Conservation (phyloP, 345 rosid genomes). For the Rubroshorea leprosula region DNA sequence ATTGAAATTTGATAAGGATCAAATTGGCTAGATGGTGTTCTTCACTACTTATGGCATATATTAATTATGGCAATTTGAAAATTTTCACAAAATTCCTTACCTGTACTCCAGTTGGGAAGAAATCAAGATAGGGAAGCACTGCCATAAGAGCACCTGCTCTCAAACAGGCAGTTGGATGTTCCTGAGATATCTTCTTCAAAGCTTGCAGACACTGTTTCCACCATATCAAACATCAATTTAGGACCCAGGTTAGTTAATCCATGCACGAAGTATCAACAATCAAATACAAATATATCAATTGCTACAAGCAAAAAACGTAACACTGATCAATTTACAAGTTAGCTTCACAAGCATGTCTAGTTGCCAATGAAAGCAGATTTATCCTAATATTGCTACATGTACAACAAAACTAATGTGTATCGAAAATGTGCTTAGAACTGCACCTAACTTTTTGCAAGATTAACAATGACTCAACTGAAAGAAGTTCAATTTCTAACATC, state of each 20-base stretch:
- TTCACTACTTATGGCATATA: neutral
- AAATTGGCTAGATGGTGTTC: neutral
- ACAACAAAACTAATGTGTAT: neutral
- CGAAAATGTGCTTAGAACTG: neutral
- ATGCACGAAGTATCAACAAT: neutral
- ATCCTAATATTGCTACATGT: too few relatives aligned
- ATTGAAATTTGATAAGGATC: conserved; percentile 1
- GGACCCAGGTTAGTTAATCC: neutral
- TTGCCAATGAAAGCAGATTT: neutral
- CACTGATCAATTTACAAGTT: neutral
- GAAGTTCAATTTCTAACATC: neutral
- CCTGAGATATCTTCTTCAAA: conserved; percentile 97
- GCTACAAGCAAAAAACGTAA: too few relatives aligned
- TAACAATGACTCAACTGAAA: conserved; percentile 2
- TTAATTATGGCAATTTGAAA: neutral
- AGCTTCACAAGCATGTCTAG: neutral
- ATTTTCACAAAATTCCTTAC: conserved; percentile 27
- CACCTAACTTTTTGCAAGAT: neutral
- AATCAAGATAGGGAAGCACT: conserved; percentile 95
- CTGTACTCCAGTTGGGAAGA: conserved; percentile 99
- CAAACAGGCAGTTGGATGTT: conserved; percentile 98
- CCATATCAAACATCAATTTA: conserved; percentile 4
- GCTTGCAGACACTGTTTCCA: conserved; percentile 90
- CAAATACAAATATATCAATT: too few relatives aligned
- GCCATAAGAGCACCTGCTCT: conserved; percentile 99